phyloP scores from a whole-genome alignment of 768 basidiomycete species.

The Mrakia blollopis region DNA sequence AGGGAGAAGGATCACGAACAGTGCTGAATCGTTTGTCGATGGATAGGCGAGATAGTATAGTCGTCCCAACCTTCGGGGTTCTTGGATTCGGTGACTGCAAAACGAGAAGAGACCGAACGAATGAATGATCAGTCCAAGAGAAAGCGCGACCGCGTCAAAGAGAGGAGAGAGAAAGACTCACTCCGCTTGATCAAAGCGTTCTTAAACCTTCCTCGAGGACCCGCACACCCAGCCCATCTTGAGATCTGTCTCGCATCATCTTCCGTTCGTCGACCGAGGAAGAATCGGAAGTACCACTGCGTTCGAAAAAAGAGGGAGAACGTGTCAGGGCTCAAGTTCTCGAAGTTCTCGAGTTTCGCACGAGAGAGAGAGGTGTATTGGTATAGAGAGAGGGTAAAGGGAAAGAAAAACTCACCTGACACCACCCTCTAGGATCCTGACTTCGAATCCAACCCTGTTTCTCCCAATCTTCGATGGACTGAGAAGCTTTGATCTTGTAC shows the following conservation, averaged over 20 bases:
- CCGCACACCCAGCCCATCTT: slow-evolving; percentile 24
- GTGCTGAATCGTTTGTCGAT: slow-evolving; percentile 29
- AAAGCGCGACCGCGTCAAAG: not conserved
- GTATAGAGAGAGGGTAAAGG: no score
- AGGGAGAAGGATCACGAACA: slow-evolving; percentile 1
- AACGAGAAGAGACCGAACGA: no score
- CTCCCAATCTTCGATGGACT: slow-evolving; percentile 36
- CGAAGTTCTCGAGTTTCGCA: no score
- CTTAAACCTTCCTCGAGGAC: slow-evolving; percentile 31
- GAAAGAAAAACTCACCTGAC: slow-evolving; percentile 28
- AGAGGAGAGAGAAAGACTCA: not conserved
- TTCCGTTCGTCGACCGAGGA: slow-evolving; percentile 27
- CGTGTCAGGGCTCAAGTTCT: not conserved
- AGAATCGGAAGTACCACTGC: slow-evolving; percentile 37
- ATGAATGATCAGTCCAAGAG: not conserved
- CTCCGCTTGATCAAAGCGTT: slow-evolving; percentile 22
- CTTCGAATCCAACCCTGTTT: slow-evolving; percentile 33
- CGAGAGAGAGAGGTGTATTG: no score
- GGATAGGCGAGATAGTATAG: slow-evolving; percentile 5
- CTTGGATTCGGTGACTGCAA: slow-evolving; percentile 5
- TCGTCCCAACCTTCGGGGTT: slow-evolving; percentile 9
- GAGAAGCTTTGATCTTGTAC: slow-evolving; percentile 36
- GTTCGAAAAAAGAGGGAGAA: not conserved
- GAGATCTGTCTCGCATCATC: slow-evolving; percentile 26
- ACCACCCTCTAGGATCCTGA: slow-evolving; percentile 36